Conservation (phyloP, 257 asterid genomes). For the Solanum chiquidenum region DNA sequence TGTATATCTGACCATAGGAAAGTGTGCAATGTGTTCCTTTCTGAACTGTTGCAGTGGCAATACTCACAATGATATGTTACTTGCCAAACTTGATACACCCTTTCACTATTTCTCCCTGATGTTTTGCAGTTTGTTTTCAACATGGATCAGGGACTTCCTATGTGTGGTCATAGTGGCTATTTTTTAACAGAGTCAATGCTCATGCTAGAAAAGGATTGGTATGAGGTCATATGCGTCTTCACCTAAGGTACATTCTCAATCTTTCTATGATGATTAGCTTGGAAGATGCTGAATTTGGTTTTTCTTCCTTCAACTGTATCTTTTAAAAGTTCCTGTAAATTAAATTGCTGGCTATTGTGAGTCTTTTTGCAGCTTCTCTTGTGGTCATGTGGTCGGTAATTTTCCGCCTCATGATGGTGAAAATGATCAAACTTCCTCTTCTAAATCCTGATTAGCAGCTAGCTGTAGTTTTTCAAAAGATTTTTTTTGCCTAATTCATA, state of each 20-base stretch:
- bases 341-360: neutral
- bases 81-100: neutral
- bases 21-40: no score
- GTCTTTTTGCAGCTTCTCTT: constrained; percentile 46
- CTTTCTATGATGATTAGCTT: neutral
- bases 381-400: constrained; percentile 69
- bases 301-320: neutral
- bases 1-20: no score
- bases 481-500: no score
- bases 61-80: no score
- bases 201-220: constrained; percentile 76
- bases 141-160: neutral
- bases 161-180: neutral
- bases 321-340: neutral
- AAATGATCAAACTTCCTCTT: no score
- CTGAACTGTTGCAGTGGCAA: no score
- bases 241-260: constrained; percentile 37
- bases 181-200: constrained; percentile 76
- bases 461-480: no score
- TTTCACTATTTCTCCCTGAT: neutral
- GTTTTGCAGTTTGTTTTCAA: constrained; percentile 68
- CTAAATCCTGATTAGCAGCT: no score
- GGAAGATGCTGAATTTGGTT: neutral
- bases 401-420: no score
- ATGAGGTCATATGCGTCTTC: constrained; percentile 68